Percentiles rank a stretch among this genome's conserved stretches.
Evolutionary conservation across 2,329 filamentous ascomycete genomes (phyloP).

Genomic region (Scorias spongiosa): DNA sequence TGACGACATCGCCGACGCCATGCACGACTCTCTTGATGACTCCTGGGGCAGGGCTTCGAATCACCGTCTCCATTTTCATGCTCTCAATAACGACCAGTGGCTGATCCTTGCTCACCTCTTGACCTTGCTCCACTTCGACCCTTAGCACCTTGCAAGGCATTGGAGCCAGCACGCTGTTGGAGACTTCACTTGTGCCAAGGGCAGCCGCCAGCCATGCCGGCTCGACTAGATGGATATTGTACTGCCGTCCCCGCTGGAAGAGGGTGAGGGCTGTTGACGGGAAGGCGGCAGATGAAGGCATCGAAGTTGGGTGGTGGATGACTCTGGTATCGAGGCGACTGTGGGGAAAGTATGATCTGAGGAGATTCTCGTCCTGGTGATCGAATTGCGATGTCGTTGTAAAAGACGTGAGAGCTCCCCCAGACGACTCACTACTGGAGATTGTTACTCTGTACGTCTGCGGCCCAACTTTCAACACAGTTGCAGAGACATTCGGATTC

Average conservation of each 20-base stretch:
- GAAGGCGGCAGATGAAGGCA: constrained; percentile 21
- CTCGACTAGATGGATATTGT: constrained; percentile 37
- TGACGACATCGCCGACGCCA: constrained; percentile 29
- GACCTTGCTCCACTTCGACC: constrained; percentile 73
- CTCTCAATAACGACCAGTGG: constrained; percentile 58
- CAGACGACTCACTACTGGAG: background rate
- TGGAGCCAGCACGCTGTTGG: constrained; percentile 73
- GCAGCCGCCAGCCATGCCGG: constrained; percentile 81
- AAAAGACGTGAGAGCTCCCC: constrained; percentile 1
- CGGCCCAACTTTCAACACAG: constrained; percentile 36
- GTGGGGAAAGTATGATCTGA: constrained; percentile 59
- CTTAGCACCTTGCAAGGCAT: constrained; percentile 96
- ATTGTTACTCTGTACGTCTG: constrained; percentile 37
- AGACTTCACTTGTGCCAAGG: constrained; percentile 62
- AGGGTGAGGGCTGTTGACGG: constrained; percentile 35
- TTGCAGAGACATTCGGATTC: constrained; percentile 22
- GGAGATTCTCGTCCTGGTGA: constrained; percentile 36
- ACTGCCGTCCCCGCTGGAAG: constrained; percentile 54
- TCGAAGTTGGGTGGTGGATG: constrained; percentile 43
- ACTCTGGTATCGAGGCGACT: constrained; percentile 69
- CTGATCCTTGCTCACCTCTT: constrained; percentile 70
- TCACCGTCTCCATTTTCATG: constrained; percentile 44
- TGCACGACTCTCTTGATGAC: constrained; percentile 34
- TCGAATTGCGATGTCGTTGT: constrained; percentile 30
- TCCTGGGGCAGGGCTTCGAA: constrained; percentile 34